Conservation (phyloP, 2,329 filamentous ascomycete species). For the Neonectria punicea region DNA sequence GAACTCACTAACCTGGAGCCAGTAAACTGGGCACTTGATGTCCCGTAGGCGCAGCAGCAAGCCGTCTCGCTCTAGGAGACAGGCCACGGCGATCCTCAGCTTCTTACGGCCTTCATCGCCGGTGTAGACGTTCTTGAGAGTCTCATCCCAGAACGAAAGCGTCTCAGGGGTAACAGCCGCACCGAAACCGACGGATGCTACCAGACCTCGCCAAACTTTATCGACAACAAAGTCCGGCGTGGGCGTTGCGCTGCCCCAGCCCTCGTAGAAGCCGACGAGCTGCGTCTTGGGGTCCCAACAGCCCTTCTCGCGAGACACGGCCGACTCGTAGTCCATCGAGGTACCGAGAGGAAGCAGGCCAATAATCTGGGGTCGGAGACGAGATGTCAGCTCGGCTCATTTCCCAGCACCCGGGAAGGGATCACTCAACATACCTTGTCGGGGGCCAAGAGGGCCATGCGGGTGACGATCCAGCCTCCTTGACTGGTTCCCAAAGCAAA, state of each 20-base stretch:
- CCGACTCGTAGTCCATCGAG: constrained; percentile 64
- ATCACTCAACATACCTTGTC: constrained; percentile 51
- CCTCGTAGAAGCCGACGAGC: constrained; percentile 54
- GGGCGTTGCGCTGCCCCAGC: constrained; percentile 51
- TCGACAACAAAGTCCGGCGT: constrained; percentile 61
- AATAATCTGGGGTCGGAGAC: constrained; percentile 50
- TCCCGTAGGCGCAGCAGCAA: constrained; percentile 57
- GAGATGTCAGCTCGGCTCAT: constrained; percentile 17
- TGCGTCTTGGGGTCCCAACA: constrained; percentile 61
- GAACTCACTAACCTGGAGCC: constrained; percentile 57
- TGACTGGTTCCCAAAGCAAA: constrained; percentile 63
- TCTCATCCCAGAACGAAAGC: constrained; percentile 57
- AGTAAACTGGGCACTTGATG: constrained; percentile 62
- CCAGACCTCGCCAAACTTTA: constrained; percentile 57
- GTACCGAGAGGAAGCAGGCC: constrained; percentile 61
- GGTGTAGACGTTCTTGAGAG: constrained; percentile 57
- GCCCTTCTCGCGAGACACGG: constrained; percentile 55
- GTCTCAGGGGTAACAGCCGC: constrained; percentile 50
- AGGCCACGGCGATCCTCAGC: constrained; percentile 57
- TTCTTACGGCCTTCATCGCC: constrained; percentile 62
- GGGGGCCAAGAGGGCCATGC: constrained; percentile 63
- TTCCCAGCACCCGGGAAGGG: background rate
- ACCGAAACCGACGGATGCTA: constrained; percentile 59
- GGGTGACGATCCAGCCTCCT: constrained; percentile 61
- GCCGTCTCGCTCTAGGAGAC: constrained; percentile 59